Percentiles rank a stretch among this genome's conserved stretches.
Conservation (phyloP, 495 filamentous ascomycete species). For the Penicillium antarcticum region DNA sequence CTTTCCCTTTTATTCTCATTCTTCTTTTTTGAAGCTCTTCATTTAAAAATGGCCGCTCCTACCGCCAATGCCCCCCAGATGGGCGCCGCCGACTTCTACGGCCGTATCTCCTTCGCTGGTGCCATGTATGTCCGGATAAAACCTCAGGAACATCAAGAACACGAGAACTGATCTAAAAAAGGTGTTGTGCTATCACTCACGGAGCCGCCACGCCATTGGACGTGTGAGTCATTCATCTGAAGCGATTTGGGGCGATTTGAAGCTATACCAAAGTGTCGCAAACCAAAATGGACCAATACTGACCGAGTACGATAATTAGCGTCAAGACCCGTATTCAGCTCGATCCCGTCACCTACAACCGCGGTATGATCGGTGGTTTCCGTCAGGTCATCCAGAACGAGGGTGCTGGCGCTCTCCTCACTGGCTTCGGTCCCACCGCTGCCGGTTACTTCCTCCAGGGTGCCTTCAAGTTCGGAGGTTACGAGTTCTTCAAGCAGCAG, state of each 20-base stretch:
- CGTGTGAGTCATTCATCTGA: conserved; percentile 66
- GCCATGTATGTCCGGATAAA: neutral
- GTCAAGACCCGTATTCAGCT: conserved; percentile 96
- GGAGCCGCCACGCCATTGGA: conserved; percentile 89
- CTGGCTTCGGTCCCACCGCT: conserved; percentile 81
- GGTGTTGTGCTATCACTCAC: conserved; percentile 90
- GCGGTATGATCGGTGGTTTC: conserved; percentile 83
- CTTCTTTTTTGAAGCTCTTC: conserved; percentile 6
- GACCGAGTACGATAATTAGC: conserved; percentile 40
- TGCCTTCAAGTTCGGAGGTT: conserved; percentile 92
- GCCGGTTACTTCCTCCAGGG: conserved; percentile 95
- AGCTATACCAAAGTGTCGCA: neutral
- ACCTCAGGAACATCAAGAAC: conserved; percentile 1
- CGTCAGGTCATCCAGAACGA: conserved; percentile 77
- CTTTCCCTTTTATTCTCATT: conserved; percentile 17
- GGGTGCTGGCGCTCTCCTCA: conserved; percentile 84
- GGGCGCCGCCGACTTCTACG: conserved; percentile 60
- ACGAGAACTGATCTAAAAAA: conserved; percentile 49
- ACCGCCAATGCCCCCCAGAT: conserved; percentile 41
- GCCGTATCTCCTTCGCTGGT: conserved; percentile 86
- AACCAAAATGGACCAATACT: neutral
- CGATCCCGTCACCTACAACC: conserved; percentile 87
- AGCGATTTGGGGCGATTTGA: neutral
- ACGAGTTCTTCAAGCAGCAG: conserved; percentile 95
- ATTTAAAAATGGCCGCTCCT: conserved; percentile 43